phyloP scores from a whole-genome alignment of 1,284 basidiomycete genomes.

The Cutaneotrichosporon dermatis region DNA sequence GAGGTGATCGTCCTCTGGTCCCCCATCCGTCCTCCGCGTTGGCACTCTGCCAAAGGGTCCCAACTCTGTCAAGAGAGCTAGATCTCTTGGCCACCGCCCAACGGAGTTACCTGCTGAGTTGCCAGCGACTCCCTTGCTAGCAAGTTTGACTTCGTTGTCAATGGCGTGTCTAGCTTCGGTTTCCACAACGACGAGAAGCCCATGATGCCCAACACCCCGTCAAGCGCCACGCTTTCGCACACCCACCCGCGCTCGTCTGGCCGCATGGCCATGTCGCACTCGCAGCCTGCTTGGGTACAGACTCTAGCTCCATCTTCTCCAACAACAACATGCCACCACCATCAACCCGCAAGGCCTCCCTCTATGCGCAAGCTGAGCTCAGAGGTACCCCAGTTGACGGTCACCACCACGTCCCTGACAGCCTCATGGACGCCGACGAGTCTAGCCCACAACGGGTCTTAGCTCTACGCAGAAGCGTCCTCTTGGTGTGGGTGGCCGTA shows the following conservation, averaged over 20 bases:
- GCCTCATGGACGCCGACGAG: conserved; percentile 38
- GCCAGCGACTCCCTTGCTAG: conserved; percentile 15
- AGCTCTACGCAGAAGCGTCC: conserved; percentile 12
- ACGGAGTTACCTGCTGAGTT: conserved; percentile 29
- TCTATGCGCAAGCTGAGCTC: conserved; percentile 9
- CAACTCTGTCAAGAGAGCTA: conserved; percentile 15
- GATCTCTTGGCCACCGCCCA: conserved; percentile 14
- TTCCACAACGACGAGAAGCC: conserved; percentile 32
- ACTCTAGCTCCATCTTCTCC: conserved; percentile 1
- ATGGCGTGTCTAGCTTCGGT: conserved; percentile 30
- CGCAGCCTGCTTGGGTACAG: conserved; percentile 13
- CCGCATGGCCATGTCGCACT: conserved; percentile 15
- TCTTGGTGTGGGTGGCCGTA: conserved; percentile 10
- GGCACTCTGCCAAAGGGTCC: conserved; percentile 8
- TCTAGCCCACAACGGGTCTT: conserved; percentile 35
- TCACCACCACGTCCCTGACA: conserved; percentile 40
- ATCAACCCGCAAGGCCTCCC: conserved; percentile 18
- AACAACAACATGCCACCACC: conserved; percentile 14
- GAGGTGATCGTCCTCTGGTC: conserved; percentile 14
- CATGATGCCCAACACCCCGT: conserved; percentile 49
- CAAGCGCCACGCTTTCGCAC: conserved; percentile 42
- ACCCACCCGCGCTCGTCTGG: conserved; percentile 9
- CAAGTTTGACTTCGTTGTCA: conserved; percentile 45
- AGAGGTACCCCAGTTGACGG: conserved; percentile 30
- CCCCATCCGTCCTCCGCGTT: conserved; percentile 21